Evolutionary conservation across 2,329 filamentous ascomycete genomes (phyloP).

Genomic region (Epichloe amarillans): DNA sequence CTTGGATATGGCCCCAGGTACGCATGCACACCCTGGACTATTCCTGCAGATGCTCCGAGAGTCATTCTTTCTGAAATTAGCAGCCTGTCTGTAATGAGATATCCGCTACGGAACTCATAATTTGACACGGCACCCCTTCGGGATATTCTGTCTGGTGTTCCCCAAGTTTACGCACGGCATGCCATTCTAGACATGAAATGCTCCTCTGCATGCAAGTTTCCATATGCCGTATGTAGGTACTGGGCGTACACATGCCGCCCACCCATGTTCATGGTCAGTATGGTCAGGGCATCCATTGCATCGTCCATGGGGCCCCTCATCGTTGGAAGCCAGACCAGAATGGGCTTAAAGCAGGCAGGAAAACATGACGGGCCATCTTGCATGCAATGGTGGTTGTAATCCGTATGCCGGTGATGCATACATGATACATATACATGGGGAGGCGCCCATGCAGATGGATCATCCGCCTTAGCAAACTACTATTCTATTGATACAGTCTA

Average conservation of each 20-base stretch:
- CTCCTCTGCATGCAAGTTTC: constrained; percentile 2
- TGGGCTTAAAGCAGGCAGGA: not conserved
- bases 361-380: constrained; percentile 1
- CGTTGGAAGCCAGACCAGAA: not conserved
- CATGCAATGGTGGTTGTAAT: not conserved
- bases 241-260: constrained; percentile 2
- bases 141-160: not conserved
- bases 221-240: not conserved
- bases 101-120: too few species aligned
- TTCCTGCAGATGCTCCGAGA: too few species aligned
- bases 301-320: not conserved
- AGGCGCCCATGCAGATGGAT: too few species aligned
- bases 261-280: constrained; percentile 1
- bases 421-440: not conserved
- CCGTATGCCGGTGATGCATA: not conserved
- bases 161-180: not conserved
- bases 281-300: not conserved
- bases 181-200: not conserved
- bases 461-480: too few species aligned
- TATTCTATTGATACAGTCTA: not conserved
- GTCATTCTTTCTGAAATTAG: too few species aligned
- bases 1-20: too few species aligned
- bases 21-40: too few species aligned
- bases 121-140: not conserved
- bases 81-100: too few species aligned